Percentiles rank a stretch among this genome's conserved stretches.
Conservation (phyloP, 768 basidiomycete species). For the Pulveroboletus sp. region DNA sequence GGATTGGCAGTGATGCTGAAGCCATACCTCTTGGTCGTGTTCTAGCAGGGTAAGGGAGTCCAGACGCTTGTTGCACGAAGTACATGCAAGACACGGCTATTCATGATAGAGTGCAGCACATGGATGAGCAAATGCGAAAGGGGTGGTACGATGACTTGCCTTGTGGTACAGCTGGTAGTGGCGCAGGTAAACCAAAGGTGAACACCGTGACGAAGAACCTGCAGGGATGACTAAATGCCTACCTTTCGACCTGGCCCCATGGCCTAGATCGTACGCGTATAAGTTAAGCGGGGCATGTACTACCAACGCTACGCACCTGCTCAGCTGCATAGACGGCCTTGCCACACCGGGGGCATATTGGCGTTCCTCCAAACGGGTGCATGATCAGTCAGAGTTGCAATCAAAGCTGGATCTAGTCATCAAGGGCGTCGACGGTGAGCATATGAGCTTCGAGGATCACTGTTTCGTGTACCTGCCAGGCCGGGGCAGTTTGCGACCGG, state of each 20-base stretch:
- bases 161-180: slow-evolving; percentile 69
- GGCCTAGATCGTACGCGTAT: slow-evolving; percentile 39
- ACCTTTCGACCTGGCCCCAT: slow-evolving; percentile 90
- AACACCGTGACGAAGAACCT: slow-evolving; percentile 1
- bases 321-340: slow-evolving; percentile 86
- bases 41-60: slow-evolving; percentile 76
- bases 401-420: not conserved
- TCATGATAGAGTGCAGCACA: not conserved
- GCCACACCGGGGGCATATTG: slow-evolving; percentile 67
- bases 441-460: not conserved
- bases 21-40: slow-evolving; percentile 71
- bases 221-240: slow-evolving; percentile 19
- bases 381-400: slow-evolving; percentile 32
- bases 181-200: not conserved
- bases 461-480: slow-evolving; percentile 10
- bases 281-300: not conserved
- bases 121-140: slow-evolving; percentile 1
- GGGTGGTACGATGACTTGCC: slow-evolving; percentile 33
- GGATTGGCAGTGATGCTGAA: not conserved
- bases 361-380: slow-evolving; percentile 70
- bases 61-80: slow-evolving; percentile 67
- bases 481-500: not conserved
- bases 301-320: slow-evolving; percentile 47
- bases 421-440: slow-evolving; percentile 3
- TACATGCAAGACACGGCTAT: slow-evolving; percentile 78